phyloP scores from a whole-genome alignment of 306 rosid genomes.

The Fragaria ananassa region DNA sequence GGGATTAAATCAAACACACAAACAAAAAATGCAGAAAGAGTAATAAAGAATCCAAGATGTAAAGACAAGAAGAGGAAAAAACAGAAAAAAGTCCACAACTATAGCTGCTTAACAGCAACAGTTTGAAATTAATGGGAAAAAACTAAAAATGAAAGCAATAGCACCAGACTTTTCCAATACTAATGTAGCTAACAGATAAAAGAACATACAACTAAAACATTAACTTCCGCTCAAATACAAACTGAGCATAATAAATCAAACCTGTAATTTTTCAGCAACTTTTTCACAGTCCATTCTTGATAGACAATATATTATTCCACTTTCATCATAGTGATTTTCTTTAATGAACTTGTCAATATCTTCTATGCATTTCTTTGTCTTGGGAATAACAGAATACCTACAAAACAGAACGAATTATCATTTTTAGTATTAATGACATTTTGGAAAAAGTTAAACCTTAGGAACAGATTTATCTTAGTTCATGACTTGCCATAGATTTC shows the following conservation, averaged over 20 bases:
- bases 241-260: conserved; percentile 33
- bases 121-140: background rate
- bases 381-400: conserved; percentile 88
- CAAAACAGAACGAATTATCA: conserved; percentile 20
- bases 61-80: background rate
- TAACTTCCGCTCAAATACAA: background rate
- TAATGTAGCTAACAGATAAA: background rate
- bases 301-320: conserved; percentile 96
- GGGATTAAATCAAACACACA: background rate
- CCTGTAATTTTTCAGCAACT: conserved; percentile 90
- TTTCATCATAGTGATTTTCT: conserved; percentile 84
- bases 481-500: conserved; percentile 67
- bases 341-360: conserved; percentile 86
- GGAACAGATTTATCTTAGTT: conserved; percentile 18
- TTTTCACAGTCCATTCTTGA: conserved; percentile 99
- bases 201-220: background rate
- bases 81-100: background rate
- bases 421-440: background rate
- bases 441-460: conserved; percentile 5
- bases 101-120: background rate
- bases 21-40: background rate
- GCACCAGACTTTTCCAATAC: background rate
- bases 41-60: background rate
- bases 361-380: conserved; percentile 88
- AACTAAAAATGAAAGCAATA: background rate